phyloP scores from a whole-genome alignment of 2,329 filamentous ascomycete species.

The Verticillium nonalfalfae region DNA sequence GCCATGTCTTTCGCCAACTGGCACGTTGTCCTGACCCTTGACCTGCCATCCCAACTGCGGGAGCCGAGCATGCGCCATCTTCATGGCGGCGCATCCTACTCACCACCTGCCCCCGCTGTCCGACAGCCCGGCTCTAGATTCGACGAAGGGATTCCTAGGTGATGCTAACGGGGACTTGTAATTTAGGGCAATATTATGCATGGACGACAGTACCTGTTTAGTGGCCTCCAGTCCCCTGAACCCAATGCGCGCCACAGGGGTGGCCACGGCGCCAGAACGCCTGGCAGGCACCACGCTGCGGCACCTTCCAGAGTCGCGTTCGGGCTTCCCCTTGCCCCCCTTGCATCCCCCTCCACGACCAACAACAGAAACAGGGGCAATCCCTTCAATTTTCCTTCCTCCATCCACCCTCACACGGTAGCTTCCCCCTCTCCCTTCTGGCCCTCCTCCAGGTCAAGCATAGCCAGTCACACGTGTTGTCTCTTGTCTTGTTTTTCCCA shows the following conservation, averaged over 20 bases:
- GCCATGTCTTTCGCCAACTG: too few relatives aligned
- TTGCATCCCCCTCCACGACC: neutral
- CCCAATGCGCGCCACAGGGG: neutral
- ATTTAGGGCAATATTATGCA: neutral
- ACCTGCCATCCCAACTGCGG: neutral
- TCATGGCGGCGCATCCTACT: neutral
- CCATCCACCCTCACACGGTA: neutral
- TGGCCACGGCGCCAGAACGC: neutral
- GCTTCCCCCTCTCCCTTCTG: neutral
- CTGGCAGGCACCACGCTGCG: neutral
- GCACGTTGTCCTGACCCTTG: neutral
- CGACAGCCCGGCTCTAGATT: neutral
- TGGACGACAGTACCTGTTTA: neutral
- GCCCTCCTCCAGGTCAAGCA: neutral
- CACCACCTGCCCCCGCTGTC: neutral
- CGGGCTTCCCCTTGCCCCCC: neutral
- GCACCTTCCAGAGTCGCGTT: neutral
- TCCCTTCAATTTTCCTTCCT: conserved; percentile 4
- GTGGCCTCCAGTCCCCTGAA: neutral
- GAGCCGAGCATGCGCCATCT: neutral
- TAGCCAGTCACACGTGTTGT: conserved; percentile 1
- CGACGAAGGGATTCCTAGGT: neutral
- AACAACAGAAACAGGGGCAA: conserved; percentile 1
- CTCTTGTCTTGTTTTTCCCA: conserved; percentile 1
- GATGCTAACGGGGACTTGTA: neutral